Percentiles rank a stretch among this genome's conserved stretches.
These are phyloP conservation scores for Meyerozyma athensensis DNA, from an alignment of 1,139 yeast genomes.

Conservation along the genomic window DNA sequence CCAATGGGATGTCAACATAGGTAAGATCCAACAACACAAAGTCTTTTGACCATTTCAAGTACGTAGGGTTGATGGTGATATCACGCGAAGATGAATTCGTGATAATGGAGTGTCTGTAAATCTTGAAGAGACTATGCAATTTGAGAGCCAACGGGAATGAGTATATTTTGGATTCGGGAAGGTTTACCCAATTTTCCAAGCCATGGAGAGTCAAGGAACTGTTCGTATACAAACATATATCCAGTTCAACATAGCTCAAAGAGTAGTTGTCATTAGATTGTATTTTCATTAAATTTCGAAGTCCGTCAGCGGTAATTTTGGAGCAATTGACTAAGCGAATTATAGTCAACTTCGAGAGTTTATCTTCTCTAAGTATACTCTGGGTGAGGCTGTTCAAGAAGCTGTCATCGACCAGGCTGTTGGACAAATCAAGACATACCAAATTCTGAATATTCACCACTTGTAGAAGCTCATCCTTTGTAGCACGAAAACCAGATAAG, in stretches of 20 bases:
- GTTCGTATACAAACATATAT: conserved; percentile 11
- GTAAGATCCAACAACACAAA: neutral
- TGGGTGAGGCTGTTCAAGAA: conserved; percentile 23
- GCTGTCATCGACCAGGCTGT: conserved; percentile 28
- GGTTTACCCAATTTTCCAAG: neutral
- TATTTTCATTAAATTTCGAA: conserved; percentile 14
- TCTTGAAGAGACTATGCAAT: conserved; percentile 3
- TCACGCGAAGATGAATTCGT: neutral
- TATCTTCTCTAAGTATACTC: conserved; percentile 20
- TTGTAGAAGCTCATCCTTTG: conserved; percentile 22
- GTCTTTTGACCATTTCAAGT: neutral
- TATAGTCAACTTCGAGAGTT: conserved; percentile 20
- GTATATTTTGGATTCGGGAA: neutral
- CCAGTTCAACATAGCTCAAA: conserved; percentile 25
- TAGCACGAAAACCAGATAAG: conserved; percentile 10
- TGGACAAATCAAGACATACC: conserved; percentile 31
- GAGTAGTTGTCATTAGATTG: conserved; percentile 8
- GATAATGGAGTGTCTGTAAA: neutral
- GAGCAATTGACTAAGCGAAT: conserved; percentile 25
- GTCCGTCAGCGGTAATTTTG: conserved; percentile 18
- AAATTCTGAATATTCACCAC: conserved; percentile 28
- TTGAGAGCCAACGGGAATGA: neutral
- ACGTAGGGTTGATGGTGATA: neutral
- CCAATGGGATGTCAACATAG: conserved; percentile 3
- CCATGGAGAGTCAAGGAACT: neutral